A percentile compares a stretch with the other conserved stretches of the same genome.
Evolutionary conservation across 768 basidiomycete genomes (phyloP).

Genomic region (Russula sp.): DNA sequence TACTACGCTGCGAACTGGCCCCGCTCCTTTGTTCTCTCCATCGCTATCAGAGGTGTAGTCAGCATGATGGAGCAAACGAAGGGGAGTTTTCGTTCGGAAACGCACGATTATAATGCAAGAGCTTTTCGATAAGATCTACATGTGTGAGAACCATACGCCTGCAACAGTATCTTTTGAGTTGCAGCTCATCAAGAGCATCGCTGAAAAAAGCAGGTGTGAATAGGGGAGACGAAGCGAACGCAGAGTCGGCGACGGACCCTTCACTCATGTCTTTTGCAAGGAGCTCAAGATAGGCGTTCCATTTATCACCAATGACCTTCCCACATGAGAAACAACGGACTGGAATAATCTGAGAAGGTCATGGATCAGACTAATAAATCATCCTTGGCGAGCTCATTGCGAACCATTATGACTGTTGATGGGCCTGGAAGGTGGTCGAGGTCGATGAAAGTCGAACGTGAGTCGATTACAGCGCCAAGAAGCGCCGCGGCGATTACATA

Average conservation of each 20-base stretch:
- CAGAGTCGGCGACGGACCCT: slow-evolving; percentile 52
- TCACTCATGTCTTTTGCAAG: slow-evolving; percentile 78
- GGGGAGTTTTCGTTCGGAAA: slow-evolving; percentile 14
- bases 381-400: not conserved
- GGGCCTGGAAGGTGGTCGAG: not conserved
- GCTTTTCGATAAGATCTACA: slow-evolving; percentile 95
- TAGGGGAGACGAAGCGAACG: not conserved
- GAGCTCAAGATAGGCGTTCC: slow-evolving; percentile 81
- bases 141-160: slow-evolving; percentile 96
- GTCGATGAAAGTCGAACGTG: not conserved
- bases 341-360: slow-evolving; percentile 75
- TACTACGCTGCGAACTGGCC: slow-evolving; percentile 14
- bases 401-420: not conserved
- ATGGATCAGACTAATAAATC: not conserved
- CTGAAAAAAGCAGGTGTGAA: slow-evolving; percentile 34
- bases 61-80: not conserved
- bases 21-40: slow-evolving; percentile 28
- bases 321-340: slow-evolving; percentile 96
- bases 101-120: slow-evolving; percentile 93
- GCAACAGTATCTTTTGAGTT: slow-evolving; percentile 93
- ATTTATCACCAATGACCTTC: slow-evolving; percentile 95
- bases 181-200: slow-evolving; percentile 83
- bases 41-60: slow-evolving; percentile 15
- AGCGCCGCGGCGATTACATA: too few species aligned
- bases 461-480: not conserved